These are phyloP conservation scores for Plectosphaerella cucumerina DNA, from an alignment of 2,329 filamentous ascomycete genomes.

Conservation along the genomic window DNA sequence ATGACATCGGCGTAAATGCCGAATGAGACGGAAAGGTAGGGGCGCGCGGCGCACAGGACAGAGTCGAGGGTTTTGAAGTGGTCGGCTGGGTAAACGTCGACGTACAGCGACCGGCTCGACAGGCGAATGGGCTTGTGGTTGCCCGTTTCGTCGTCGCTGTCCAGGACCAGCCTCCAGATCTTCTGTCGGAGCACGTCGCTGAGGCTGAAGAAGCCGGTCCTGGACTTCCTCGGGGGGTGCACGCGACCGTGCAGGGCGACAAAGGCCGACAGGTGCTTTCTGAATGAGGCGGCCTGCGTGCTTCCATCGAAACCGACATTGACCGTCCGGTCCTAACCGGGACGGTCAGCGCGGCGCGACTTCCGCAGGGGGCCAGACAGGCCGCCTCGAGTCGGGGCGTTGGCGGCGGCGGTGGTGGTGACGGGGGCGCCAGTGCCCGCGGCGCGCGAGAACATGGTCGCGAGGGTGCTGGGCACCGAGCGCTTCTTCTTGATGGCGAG, in stretches of 20 bases:
- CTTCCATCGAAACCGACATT: neutral
- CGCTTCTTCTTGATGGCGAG: neutral
- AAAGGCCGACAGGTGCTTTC: neutral
- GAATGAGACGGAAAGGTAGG: slow-evolving; percentile 26
- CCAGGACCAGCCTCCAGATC: neutral
- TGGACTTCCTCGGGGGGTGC: neutral
- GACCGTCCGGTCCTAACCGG: neutral
- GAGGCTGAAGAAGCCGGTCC: neutral
- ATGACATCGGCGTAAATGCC: slow-evolving; percentile 32
- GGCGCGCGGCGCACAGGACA: slow-evolving; percentile 17
- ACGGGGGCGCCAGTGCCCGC: neutral
- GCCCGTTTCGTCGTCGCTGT: neutral
- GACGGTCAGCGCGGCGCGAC: neutral
- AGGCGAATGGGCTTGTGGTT: slow-evolving; percentile 21
- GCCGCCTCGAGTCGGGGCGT: neutral
- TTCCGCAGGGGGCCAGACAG: neutral
- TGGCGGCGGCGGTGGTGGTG: neutral
- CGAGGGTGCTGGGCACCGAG: neutral
- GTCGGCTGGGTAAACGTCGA: slow-evolving; percentile 27
- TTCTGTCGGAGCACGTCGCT: neutral
- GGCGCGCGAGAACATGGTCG: neutral
- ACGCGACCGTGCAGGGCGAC: neutral
- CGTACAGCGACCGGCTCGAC: slow-evolving; percentile 19
- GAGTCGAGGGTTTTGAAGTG: slow-evolving; percentile 25
- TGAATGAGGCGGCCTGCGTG: neutral